Evolutionary conservation across 2,329 filamentous ascomycete genomes (phyloP).

Genomic region (Capronia coronata): DNA sequence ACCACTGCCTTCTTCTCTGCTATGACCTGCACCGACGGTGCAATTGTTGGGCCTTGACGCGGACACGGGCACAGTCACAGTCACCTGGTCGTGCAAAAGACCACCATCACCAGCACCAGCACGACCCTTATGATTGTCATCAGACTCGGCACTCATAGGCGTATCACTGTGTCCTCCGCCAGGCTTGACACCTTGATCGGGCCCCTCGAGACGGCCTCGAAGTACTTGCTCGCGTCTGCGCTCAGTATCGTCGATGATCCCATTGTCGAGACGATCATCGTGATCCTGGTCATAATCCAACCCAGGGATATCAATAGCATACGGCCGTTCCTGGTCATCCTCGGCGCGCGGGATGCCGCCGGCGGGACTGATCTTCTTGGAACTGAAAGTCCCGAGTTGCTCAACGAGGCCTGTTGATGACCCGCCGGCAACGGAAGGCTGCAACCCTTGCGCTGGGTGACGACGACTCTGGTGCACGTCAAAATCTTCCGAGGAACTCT

Average conservation of each 20-base stretch:
- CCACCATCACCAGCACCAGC: neutral
- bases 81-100: too few species aligned
- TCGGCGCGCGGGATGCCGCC: conserved; percentile 31
- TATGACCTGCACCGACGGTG: too few species aligned
- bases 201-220: conserved; percentile 1
- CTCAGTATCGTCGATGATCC: too few species aligned
- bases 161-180: conserved; percentile 8
- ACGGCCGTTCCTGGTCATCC: conserved; percentile 35
- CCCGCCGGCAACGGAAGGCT: neutral
- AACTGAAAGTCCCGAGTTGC: conserved; percentile 33
- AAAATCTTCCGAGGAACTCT: conserved; percentile 26
- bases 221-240: neutral
- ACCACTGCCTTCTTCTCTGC: too few species aligned
- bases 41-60: too few species aligned
- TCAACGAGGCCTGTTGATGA: conserved; percentile 28
- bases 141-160: conserved; percentile 12
- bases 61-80: too few species aligned
- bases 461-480: too few species aligned
- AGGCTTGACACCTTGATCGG: neutral
- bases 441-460: too few species aligned
- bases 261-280: neutral
- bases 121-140: neutral
- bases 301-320: conserved; percentile 34
- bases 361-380: conserved; percentile 28
- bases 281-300: conserved; percentile 13